phyloP scores from a whole-genome alignment of 768 basidiomycete genomes.

The Pisolithus microcarpus region DNA sequence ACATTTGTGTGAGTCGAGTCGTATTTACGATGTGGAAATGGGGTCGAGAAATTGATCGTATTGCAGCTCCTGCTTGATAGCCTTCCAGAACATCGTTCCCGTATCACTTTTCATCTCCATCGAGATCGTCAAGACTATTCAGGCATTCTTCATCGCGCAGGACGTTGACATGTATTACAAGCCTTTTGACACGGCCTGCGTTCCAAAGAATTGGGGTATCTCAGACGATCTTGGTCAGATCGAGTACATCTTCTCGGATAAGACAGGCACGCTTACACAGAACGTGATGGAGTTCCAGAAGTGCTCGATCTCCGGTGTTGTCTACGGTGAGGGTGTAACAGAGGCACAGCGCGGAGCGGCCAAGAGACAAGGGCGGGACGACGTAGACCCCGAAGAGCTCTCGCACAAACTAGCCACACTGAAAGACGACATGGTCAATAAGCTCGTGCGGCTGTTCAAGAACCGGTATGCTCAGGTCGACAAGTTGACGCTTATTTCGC shows the following conservation, averaged over 20 bases:
- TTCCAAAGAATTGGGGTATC: slow-evolving; percentile 98
- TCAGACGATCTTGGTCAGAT: slow-evolving; percentile 98
- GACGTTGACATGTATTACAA: slow-evolving; percentile 96
- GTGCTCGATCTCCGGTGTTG: slow-evolving; percentile 76
- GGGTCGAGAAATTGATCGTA: slow-evolving; percentile 3
- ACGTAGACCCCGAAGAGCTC: slow-evolving; percentile 65
- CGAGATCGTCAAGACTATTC: slow-evolving; percentile 96
- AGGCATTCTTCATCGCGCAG: slow-evolving; percentile 94
- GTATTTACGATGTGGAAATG: not conserved
- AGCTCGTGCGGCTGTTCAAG: slow-evolving; percentile 74
- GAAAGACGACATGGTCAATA: slow-evolving; percentile 70
- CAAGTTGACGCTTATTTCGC: slow-evolving; percentile 82
- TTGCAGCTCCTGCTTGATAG: slow-evolving; percentile 80
- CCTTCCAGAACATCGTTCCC: slow-evolving; percentile 96
- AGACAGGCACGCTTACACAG: slow-evolving; percentile 95
- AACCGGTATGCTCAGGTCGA: slow-evolving; percentile 80
- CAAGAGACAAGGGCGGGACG: slow-evolving; percentile 68
- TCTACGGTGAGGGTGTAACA: slow-evolving; percentile 91
- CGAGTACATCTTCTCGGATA: slow-evolving; percentile 91
- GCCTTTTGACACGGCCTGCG: slow-evolving; percentile 78
- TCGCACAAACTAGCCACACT: slow-evolving; percentile 52
- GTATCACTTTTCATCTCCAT: slow-evolving; percentile 96
- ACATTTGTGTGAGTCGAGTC: slow-evolving; percentile 74
- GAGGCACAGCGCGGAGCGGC: slow-evolving; percentile 93
- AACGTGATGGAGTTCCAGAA: slow-evolving; percentile 99